Evolutionary conservation across 257 asterid genomes (phyloP), one percentile per base, ranked within the genome.

Genomic region (Capsicum baccatum): DNA sequence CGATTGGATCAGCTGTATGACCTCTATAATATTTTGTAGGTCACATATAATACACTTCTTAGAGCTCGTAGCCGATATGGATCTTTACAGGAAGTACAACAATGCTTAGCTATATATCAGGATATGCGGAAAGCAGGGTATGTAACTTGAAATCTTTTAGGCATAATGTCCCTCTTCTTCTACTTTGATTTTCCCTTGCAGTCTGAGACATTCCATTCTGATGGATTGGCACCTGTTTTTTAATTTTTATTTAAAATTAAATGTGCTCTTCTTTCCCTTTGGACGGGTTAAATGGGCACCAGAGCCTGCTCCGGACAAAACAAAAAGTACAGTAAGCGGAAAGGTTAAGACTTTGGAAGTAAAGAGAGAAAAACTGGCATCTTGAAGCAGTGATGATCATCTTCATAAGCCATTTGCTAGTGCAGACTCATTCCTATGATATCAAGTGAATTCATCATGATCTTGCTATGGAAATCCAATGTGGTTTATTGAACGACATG

Each of bases 91-190:
- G 94, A 95, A 86, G 98, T 96, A 87, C 96, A 91, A 84, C 98
- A 92, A 87, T 94, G 96, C 86, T 96, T 96, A 70, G 93, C 92
- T 82, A 86, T 96, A 70, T 96, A 94, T 89, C 97, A 93, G 87
- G 94, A 94, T 26, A 96, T 96, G 99, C 93, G 98, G 63, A 96
- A 90, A 92, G 95, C 97, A 69, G 99, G 99, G 99, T 96, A 90
- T 76, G 79, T 19, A 56, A 86, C 48, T 63, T 9, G 44, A 66
- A 60, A 54, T 76, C 15, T 14, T 62, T 76, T 52, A 48, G 58
- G 47, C 66, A 26, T 21, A 58, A 55, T 79, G 76, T 7, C 39
- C 47, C 57, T 80, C 7, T 11, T 54, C 69, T 73, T 73, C 11
- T 19, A 73, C 69, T 37, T 7, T 79, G 15, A 79, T 57, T n/a